These are phyloP conservation scores for Aureobasidium melanogenum DNA, from an alignment of 2,329 filamentous ascomycete species.

Conservation along the genomic window DNA sequence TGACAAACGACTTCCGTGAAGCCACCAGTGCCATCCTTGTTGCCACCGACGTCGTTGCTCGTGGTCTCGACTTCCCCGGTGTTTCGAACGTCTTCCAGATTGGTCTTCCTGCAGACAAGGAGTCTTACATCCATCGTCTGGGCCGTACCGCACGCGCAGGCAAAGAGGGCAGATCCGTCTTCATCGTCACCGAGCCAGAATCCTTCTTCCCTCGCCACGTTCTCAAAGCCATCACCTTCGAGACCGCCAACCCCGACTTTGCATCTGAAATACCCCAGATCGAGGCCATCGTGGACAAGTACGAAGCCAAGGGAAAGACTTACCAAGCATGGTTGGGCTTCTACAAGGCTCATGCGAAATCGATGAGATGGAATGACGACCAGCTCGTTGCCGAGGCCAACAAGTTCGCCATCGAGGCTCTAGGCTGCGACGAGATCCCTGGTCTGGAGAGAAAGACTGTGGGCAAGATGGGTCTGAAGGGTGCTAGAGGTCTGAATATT, in stretches of 20 bases:
- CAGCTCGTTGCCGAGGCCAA: constrained; percentile 36
- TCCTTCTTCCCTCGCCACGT: constrained; percentile 44
- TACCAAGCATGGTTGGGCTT: constrained; percentile 41
- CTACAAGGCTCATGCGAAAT: constrained; percentile 23
- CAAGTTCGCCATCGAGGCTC: constrained; percentile 30
- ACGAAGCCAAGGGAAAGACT: constrained; percentile 32
- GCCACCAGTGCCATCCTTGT: constrained; percentile 41
- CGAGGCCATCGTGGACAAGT: constrained; percentile 29
- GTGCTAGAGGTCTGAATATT: constrained; percentile 30
- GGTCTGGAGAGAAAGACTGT: constrained; percentile 36
- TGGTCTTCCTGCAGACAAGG: constrained; percentile 43
- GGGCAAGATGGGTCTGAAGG: constrained; percentile 41
- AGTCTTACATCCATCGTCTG: constrained; percentile 82
- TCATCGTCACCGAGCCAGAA: constrained; percentile 44
- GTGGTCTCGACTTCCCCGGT: constrained; percentile 94
- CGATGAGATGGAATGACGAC: constrained; percentile 7
- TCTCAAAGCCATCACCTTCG: constrained; percentile 38
- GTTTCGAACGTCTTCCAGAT: constrained; percentile 85
- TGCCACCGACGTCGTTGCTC: constrained; percentile 68
- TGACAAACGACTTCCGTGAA: constrained; percentile 37
- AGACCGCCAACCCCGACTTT: constrained; percentile 1
- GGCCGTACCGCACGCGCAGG: constrained; percentile 87
- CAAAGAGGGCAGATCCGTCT: constrained; percentile 51
- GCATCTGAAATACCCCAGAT: constrained; percentile 36
- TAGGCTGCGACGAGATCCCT: constrained; percentile 38